A percentile compares a stretch with the other conserved stretches of the same genome.
phyloP scores from a whole-genome alignment of 2,329 filamentous ascomycete species.

The Emmonsiellopsis sp. region DNA sequence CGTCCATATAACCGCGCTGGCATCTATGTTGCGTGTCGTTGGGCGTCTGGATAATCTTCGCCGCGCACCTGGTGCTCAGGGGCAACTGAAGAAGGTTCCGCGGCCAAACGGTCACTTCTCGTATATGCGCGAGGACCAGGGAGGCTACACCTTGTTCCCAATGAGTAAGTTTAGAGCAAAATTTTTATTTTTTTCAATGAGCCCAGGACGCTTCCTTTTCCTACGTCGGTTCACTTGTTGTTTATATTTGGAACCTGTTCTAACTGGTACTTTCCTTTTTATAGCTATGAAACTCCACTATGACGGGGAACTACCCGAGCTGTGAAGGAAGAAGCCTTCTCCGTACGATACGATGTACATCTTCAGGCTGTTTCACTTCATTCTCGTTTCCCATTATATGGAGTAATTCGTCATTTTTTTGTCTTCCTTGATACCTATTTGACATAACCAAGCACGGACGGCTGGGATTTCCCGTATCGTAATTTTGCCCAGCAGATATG shows the following conservation, averaged over 20 bases:
- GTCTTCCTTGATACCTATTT: too few species aligned
- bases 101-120: constrained; percentile 36
- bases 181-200: not conserved
- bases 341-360: too few species aligned
- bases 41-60: constrained; percentile 39
- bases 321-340: not conserved
- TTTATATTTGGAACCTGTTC: constrained; percentile 3
- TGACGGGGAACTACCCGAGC: constrained; percentile 26
- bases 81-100: constrained; percentile 45
- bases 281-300: constrained; percentile 38
- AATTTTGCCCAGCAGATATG: too few species aligned
- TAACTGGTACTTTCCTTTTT: constrained; percentile 8
- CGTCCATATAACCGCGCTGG: constrained; percentile 33
- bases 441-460: too few species aligned
- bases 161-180: constrained; percentile 31
- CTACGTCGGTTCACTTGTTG: not conserved
- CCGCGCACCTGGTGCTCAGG: constrained; percentile 39
- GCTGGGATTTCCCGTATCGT: too few species aligned
- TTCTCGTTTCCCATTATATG: too few species aligned
- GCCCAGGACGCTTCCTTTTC: not conserved
- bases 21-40: constrained; percentile 34
- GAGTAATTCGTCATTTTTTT: too few species aligned
- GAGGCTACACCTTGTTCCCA: constrained; percentile 39
- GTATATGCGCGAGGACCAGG: constrained; percentile 41
- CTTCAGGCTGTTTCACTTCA: too few species aligned